phyloP scores from a whole-genome alignment of 495 filamentous ascomycete species.

The Friedmanniomyces simplex region DNA sequence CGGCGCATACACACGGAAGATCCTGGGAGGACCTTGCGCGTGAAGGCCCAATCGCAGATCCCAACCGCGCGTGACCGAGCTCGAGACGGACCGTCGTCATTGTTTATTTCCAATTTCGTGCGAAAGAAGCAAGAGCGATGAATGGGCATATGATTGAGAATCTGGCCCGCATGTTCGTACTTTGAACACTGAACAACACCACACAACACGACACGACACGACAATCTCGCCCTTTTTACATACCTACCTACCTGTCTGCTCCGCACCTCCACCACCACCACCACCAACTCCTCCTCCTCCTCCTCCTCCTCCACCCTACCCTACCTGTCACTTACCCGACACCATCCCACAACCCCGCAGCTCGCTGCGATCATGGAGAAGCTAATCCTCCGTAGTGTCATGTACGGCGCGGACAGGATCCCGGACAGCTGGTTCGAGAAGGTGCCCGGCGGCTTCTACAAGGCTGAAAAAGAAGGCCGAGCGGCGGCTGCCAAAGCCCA shows the following conservation, averaged over 20 bases:
- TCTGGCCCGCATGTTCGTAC: no score
- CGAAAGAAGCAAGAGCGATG: no score
- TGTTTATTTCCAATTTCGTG: no score
- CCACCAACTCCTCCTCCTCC: neutral
- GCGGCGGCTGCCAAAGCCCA: neutral
- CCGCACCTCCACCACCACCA: neutral
- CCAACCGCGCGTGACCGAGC: no score
- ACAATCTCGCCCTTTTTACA: neutral
- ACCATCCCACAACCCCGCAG: neutral
- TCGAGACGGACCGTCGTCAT: no score
- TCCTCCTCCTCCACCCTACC: neutral
- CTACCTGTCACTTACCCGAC: neutral
- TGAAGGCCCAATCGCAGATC: no score
- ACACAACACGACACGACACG: no score
- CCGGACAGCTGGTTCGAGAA: slow-evolving; percentile 30
- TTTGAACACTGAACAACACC: no score
- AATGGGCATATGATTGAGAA: no score
- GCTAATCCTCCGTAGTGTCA: slow-evolving; percentile 18
- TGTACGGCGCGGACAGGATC: slow-evolving; percentile 30
- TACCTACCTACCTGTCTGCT: neutral
- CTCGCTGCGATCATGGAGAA: slow-evolving; percentile 13
- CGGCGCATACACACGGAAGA: no score
- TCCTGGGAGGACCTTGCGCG: no score
- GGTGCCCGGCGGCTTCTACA: slow-evolving; percentile 32
- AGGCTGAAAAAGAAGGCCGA: slow-evolving; percentile 18